Conservation (phyloP, 169 alveolate genomes). For the Eimeria sp. region DNA sequence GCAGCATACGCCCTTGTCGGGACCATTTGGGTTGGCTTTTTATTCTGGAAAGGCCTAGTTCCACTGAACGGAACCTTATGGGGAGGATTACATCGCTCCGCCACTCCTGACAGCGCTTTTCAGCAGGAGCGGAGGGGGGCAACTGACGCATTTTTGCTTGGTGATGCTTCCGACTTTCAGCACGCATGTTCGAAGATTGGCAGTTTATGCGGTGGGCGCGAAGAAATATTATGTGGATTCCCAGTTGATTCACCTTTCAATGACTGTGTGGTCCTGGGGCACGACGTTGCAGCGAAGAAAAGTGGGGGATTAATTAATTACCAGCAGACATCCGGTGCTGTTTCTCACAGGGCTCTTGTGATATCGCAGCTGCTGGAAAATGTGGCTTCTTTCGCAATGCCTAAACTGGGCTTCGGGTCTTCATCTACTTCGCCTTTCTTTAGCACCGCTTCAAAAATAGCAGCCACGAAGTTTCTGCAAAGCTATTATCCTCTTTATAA, state of each 20-base stretch:
- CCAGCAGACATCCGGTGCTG: conserved; percentile 26
- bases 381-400: conserved; percentile 55
- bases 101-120: not conserved
- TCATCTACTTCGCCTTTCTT: not conserved
- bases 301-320: conserved; percentile 31
- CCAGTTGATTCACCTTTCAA: not conserved
- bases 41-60: not conserved
- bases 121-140: not conserved
- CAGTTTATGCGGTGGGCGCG: not conserved
- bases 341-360: conserved; percentile 15
- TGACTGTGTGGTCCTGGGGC: conserved; percentile 6
- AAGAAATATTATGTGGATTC: not conserved
- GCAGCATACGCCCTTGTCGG: not conserved
- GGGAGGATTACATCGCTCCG: not conserved
- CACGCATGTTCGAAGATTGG: not conserved
- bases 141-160: not conserved
- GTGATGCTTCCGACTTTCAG: not conserved
- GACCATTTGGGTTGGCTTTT: not conserved
- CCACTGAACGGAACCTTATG: not conserved
- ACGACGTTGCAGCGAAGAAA: not conserved
- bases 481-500: conserved; percentile 31
- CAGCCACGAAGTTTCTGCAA: not conserved
- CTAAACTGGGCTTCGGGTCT: not conserved
- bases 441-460: not conserved
- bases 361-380: conserved; percentile 19